Evolutionary conservation across 306 rosid species (phyloP), one percentile per base, ranked within the genome.

Genomic region (Phaseolus lunatus): DNA sequence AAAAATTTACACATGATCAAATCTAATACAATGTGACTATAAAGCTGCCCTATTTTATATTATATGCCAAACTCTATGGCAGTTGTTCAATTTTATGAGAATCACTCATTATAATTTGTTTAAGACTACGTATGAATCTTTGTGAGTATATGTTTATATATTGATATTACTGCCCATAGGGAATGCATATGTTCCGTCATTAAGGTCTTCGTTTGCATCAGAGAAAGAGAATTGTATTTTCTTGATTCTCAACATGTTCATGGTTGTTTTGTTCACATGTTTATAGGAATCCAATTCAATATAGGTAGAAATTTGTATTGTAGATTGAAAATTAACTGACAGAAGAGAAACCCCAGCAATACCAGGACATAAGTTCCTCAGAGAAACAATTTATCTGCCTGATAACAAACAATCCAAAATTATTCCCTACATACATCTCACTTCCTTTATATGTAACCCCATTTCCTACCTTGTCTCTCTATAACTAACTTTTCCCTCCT

Each of bases 181-280:
- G 48, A 70, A 70, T 70, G 48, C 50, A 50, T 70, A 20, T 8
- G 23, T 70, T 19, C 63, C 18, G 6, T 31, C 44, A 50, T 70
- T 27, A 48, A 31, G 18, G 27, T 27, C 29, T 70, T 16, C n/a
- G 57, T 14, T 18, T 5, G 19, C 47, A 48, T 20, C 53, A 15
- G 35, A 43, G 72, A 44, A 23, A 45, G 19, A 45, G n/a, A 20
- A 24, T 7, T 15, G 16, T 14, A 67, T 23, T 68, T 45, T 68
- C 41, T 19, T 15, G 24, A 45, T 45, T 68, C 58, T 68, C 43
- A 68, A 24, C 16, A 14, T 45, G 35, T 13, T 26, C 57, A 26
- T 67, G 57, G 22, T 26, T 41, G 54, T 23, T 67, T 44, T 67
- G 53, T 14, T 43, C 56, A 24, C 20, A 44, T 67, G 27, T 41